phyloP scores from a whole-genome alignment of 306 rosid genomes.

The Nissolia schottii region DNA sequence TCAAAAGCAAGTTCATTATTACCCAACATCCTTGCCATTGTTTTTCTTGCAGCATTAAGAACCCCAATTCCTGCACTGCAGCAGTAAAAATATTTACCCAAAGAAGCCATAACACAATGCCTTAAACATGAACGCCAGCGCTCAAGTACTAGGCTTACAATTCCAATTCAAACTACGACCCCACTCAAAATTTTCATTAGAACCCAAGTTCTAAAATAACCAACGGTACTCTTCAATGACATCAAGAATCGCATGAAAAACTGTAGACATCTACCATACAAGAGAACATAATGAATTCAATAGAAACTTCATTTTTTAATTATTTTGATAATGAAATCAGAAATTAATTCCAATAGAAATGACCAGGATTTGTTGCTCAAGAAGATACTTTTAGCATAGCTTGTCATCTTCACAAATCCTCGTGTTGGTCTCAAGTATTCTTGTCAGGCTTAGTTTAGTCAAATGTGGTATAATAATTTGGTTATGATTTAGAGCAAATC shows the following conservation, averaged over 20 bases:
- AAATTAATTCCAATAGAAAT: background rate
- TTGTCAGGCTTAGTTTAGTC: background rate
- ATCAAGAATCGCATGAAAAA: background rate
- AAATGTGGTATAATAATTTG: background rate
- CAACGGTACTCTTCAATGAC: background rate
- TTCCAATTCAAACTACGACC: background rate
- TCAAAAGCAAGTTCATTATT: slow-evolving; percentile 78
- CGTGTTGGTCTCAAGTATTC: background rate
- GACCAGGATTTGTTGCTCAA: background rate
- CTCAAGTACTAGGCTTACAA: slow-evolving; percentile 8
- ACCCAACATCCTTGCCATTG: slow-evolving; percentile 99
- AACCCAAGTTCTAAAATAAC: slow-evolving; percentile 7
- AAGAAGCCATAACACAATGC: slow-evolving; percentile 12
- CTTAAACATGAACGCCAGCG: slow-evolving; percentile 1
- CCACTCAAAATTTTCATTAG: slow-evolving; percentile 1
- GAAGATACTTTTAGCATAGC: background rate
- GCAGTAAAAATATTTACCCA: slow-evolving; percentile 28
- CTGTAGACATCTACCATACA: background rate
- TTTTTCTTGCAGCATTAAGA: slow-evolving; percentile 82
- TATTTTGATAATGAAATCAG: background rate
- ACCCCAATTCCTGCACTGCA: slow-evolving; percentile 99
- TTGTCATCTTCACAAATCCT: background rate
- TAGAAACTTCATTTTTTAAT: background rate
- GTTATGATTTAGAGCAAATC: background rate
- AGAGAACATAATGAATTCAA: background rate